Base-by-base conservation (phyloP, 768 basidiomycete genomes). In the Lepiota brunneoincarnata region DNA sequence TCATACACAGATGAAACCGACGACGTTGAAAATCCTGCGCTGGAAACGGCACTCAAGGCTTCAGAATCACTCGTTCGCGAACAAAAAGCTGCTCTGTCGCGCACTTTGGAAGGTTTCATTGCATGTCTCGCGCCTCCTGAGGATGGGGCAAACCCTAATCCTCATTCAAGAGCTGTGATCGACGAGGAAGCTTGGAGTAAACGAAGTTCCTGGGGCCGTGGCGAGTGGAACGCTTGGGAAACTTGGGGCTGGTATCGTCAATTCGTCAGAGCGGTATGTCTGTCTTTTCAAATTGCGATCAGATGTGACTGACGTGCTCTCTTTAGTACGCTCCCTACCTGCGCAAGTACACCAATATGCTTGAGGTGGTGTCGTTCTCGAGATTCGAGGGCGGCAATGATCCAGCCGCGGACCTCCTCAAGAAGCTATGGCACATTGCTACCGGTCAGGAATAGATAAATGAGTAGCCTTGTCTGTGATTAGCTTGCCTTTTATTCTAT, bases 211-310 rank as follows among this genome's bases (percentile, higher is more conserved):
- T 93, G 91, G 91, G 76, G 75, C 18, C 77, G 81, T 35, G 81
- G 83, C 23, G 86, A 89, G 51, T 95, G 93, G 93, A 79, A 80
- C 63, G 75, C 80, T 1, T 93, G 91, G 91, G 86, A 90, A 71
- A 89, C 86, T 0, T 93, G 90, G 87, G 86, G 89, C 2, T 95
- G 93, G 93, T 94, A 89, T 61, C 76, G 89, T 56, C 91, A 96
- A 61, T 94, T 93, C 72, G 90, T 89, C 68, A 77, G 91, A 62
- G 77, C 72, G 67, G 93, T 93, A 50, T 58, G 90, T 73, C 31
- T 10, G 11, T 36, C 42, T 36, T 39, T 18, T 24, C 2, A 17
- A 15, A 15, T 28, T 56, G 47, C 53, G 20, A 35, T 9, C 34
- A 34, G 31, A 46, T 28, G 51, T 45, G 11, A 38, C 36, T 52